phyloP scores from a whole-genome alignment of 2,329 filamentous ascomycete species.

The Colletotrichum sublineola region DNA sequence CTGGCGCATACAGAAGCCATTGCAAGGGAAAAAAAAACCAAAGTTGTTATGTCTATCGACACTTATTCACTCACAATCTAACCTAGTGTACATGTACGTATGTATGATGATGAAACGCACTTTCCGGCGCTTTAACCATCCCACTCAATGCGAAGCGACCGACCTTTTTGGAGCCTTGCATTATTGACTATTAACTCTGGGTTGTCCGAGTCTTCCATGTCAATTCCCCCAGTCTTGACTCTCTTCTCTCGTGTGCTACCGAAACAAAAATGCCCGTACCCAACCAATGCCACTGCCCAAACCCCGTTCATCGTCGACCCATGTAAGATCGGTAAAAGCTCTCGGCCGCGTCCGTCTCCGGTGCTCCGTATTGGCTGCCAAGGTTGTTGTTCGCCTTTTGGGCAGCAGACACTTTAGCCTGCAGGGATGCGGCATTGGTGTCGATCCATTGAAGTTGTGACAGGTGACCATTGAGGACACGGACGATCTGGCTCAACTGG shows the following conservation, averaged over 20 bases:
- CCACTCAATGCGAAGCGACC: slow-evolving; percentile 37
- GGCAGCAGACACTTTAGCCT: slow-evolving; percentile 84
- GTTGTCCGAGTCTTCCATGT: slow-evolving; percentile 18
- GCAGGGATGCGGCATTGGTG: slow-evolving; percentile 82
- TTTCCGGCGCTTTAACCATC: slow-evolving; percentile 27
- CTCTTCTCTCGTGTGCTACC: slow-evolving; percentile 45
- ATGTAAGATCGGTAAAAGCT: slow-evolving; percentile 93
- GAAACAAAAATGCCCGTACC: slow-evolving; percentile 38
- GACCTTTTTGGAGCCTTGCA: slow-evolving; percentile 4
- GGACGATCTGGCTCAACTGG: slow-evolving; percentile 93
- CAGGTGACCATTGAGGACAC: slow-evolving; percentile 93
- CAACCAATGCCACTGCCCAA: slow-evolving; percentile 32
- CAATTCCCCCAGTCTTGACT: slow-evolving; percentile 26
- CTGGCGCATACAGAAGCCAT: slow-evolving; percentile 17
- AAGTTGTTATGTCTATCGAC: slow-evolving; percentile 37
- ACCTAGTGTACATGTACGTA: slow-evolving; percentile 57
- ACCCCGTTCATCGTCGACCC: slow-evolving; percentile 70
- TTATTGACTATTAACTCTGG: slow-evolving; percentile 19
- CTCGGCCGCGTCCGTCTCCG: slow-evolving; percentile 81
- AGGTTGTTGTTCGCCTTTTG: slow-evolving; percentile 81
- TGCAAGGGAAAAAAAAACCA: slow-evolving; percentile 21
- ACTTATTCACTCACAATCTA: slow-evolving; percentile 45
- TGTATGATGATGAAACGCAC: slow-evolving; percentile 35
- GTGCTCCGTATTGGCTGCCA: slow-evolving; percentile 68
- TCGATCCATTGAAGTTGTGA: slow-evolving; percentile 95